Evolutionary conservation across 2,329 filamentous ascomycete species (phyloP).

Genomic region (Colletotrichum sp.): DNA sequence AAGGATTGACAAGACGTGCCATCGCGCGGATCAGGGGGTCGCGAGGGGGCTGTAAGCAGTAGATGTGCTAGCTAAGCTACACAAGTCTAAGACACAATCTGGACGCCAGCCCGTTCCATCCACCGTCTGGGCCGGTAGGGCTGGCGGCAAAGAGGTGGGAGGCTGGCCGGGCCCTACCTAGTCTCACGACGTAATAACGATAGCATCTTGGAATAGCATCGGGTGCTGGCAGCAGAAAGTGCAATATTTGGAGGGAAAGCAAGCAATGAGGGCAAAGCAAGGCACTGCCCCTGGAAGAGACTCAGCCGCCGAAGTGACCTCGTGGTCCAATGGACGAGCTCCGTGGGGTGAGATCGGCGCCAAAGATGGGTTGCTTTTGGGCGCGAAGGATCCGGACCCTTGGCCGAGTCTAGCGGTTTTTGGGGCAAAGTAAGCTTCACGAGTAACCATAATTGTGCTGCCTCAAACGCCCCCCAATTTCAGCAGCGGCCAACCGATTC

Average conservation of each 20-base stretch:
- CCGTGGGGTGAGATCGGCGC: neutral
- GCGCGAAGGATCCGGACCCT: constrained; percentile 7
- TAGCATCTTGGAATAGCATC: neutral
- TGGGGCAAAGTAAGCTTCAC: neutral
- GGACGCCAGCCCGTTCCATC: neutral
- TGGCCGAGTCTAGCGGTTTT: neutral
- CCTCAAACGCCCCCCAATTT: neutral
- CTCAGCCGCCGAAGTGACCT: neutral
- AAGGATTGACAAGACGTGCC: neutral
- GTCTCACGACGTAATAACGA: neutral
- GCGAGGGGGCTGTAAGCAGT: neutral
- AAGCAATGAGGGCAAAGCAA: neutral
- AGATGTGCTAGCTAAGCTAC: neutral
- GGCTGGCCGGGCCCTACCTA: neutral
- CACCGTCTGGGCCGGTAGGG: neutral
- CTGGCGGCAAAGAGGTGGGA: neutral
- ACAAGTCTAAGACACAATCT: neutral
- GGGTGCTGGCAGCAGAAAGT: neutral
- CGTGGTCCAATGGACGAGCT: neutral
- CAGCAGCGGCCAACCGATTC: neutral
- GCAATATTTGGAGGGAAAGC: neutral
- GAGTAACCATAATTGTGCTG: neutral
- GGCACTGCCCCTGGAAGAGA: neutral
- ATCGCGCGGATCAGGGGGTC: neutral
- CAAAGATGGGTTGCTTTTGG: neutral